Evolutionary conservation across 352 stramenopile genomes (phyloP), one percentile per base, ranked within the genome.

Genomic region (Phytopythium aichiense): DNA sequence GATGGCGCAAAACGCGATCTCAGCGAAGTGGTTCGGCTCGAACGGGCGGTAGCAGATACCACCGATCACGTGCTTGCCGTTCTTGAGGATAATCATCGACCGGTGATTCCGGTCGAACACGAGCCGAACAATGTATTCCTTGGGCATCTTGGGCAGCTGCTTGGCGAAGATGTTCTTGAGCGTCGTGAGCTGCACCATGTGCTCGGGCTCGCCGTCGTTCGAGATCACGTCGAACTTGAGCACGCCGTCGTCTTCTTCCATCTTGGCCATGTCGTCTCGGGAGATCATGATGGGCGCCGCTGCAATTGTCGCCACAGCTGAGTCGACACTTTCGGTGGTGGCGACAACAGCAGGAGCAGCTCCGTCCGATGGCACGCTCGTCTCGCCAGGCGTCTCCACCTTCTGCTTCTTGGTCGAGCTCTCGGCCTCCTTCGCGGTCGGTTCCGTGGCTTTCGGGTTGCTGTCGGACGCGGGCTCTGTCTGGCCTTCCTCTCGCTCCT

Each of bases 1-100:
- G 58, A 99, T 98, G 16, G 97, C 97, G 67, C 97, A 99, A 73
- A 99, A 99, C 6, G 97, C 97, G 76, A 99, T 99, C 68, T 99
- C 98, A n/a, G 91, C 97, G 79, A 99, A 99, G 51, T 93, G 76
- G 64, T 98, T 95, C 16, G 82, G 81, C 30, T 90, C 70, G 71
- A 99, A 99, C 22, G 94, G 88, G 6, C 97, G 84, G 73, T 99
- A 99, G 71, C 96, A 99, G 65, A 99, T 99, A 25, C 96, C 97
- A 22, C 97, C 98, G 59, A 99, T 97, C 20, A 98, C 92, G n/a
- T 82, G 73, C 53, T 81, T 91, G 56, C 79, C 83, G 60, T 97
- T 93, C 77, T 97, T 97, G 6, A 96, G 74, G 42, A 98, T 90
- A 28, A 98, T 79, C 73, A 98, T 92, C n/a, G 91, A 97, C 16